Percentiles rank a stretch among this genome's conserved stretches.
Evolutionary conservation across 208 protist species (phyloP).

Genomic region (Leishmania mexicana): DNA sequence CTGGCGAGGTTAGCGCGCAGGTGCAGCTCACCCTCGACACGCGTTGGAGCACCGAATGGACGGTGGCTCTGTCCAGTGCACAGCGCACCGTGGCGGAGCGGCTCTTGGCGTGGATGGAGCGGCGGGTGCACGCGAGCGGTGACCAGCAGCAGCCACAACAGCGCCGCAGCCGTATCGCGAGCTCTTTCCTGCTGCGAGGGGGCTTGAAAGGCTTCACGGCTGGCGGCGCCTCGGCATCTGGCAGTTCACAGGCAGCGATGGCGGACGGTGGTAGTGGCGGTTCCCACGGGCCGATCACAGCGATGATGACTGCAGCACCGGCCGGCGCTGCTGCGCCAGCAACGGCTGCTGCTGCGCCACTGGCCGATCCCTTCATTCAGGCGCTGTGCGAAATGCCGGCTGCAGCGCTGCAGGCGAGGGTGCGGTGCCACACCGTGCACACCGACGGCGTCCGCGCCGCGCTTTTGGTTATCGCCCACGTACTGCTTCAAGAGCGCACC

Average conservation of each 20-base stretch:
- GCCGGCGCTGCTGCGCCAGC: not conserved
- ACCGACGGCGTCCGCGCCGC: conserved; percentile 56
- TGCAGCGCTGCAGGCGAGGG: conserved; percentile 25
- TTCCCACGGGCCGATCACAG: not conserved
- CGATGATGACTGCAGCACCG: not conserved
- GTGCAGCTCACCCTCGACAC: conserved; percentile 38
- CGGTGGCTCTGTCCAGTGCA: conserved; percentile 19
- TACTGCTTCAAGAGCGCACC: conserved; percentile 27
- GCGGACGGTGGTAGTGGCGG: not conserved
- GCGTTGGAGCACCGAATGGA: conserved; percentile 32
- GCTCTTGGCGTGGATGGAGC: conserved; percentile 31
- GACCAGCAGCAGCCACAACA: conserved; percentile 18
- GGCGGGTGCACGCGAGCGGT: conserved; percentile 1
- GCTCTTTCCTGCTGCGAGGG: conserved; percentile 27
- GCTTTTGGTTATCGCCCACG: conserved; percentile 52
- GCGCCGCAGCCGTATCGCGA: conserved; percentile 22
- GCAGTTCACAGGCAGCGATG: not conserved
- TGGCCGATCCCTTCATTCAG: conserved; percentile 16
- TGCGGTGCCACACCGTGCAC: conserved; percentile 61
- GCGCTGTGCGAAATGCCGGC: conserved; percentile 29
- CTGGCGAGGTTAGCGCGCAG: conserved; percentile 45
- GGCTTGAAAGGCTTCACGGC: conserved; percentile 9
- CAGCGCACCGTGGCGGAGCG: conserved; percentile 31
- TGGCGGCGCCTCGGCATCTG: not conserved
- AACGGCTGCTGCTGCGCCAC: not conserved